Base-by-base conservation (phyloP, 495 filamentous ascomycete genomes). In the Neurospora sp. region DNA sequence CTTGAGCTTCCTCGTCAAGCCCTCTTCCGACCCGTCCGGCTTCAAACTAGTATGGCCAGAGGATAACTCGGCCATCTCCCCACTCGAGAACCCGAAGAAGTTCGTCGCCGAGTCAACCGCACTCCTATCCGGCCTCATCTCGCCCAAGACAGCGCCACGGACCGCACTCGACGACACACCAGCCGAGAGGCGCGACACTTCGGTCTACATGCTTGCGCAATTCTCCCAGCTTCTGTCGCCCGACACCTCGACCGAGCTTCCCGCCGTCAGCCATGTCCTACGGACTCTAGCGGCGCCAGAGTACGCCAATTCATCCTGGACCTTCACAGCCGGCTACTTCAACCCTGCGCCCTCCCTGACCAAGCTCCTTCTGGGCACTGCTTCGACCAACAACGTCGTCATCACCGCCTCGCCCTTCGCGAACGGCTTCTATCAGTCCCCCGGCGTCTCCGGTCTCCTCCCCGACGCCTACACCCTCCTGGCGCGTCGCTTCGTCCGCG, bases 261-360 rank as follows among this genome's bases (percentile, higher is more conserved):
- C 92, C 0, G 91, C 90, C 31, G 85, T 99, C 38, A 91, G 86
- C 3, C 87, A 87, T 44, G 85, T 98, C 70, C 85, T 99, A 7
- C 85, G 84, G n/a, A 84, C 86, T 8, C 84, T 98, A 27, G 85
- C 87, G 3, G 80, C 79, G 8, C 84, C 90, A 1, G 82, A 86
- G 27, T 92, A 91, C 77, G 81, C 84, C 42, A 85, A 87, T 41
- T 91, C 91, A 4, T 89, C 87, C 42, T 98, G 96, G 94, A 93
- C 93, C 16, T 98, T 99, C 82, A 98, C 96, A 27, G 95, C 96
- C 3, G 96, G 96, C 38, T 99, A 99, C 81, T 99, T 99, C 85
- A 99, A 99, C 82, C 96, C 96, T 69, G 92, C 93, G 45, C 90
- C 94, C 3, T 86, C 89, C 2, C 87, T 97, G 8, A 94, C 92